Percentiles rank a stretch among this genome's conserved stretches.
phyloP scores from a whole-genome alignment of 768 basidiomycete genomes.

The Cystobasidium ongulense region DNA sequence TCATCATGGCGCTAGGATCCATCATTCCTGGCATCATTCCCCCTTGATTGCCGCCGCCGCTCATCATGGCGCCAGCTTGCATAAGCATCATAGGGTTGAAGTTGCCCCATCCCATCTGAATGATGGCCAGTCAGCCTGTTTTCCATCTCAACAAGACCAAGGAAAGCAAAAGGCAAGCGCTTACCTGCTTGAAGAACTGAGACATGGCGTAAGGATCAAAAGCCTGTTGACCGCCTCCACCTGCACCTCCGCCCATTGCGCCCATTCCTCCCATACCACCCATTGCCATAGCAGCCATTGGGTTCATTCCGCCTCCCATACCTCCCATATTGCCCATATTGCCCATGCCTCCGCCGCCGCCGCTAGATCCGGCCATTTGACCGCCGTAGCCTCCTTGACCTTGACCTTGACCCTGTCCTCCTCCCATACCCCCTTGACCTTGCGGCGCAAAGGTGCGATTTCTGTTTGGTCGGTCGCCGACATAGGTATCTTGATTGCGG shows the following conservation, averaged over 20 bases:
- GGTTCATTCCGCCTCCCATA: constrained; percentile 19
- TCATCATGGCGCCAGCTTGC: constrained; percentile 30
- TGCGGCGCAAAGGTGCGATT: not conserved
- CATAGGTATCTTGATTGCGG: constrained; percentile 46
- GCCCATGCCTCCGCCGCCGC: constrained; percentile 27
- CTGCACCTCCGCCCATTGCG: constrained; percentile 13
- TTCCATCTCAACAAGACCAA: constrained; percentile 39
- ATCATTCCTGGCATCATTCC: constrained; percentile 43
- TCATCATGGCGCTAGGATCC: constrained; percentile 35
- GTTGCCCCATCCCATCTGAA: constrained; percentile 41
- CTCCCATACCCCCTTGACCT: no score
- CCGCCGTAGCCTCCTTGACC: constrained; percentile 35
- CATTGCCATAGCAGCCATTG: constrained; percentile 26
- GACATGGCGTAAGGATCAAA: constrained; percentile 92
- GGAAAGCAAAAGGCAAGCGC: constrained; percentile 45
- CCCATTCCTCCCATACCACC: constrained; percentile 17
- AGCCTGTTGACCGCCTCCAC: constrained; percentile 41
- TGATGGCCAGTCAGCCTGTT: constrained; percentile 38
- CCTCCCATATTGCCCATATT: constrained; percentile 17
- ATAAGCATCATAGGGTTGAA: constrained; percentile 45
- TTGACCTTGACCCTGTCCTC: constrained; percentile 43
- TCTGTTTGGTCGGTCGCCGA: constrained; percentile 48
- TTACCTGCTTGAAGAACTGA: constrained; percentile 86
- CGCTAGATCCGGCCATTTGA: constrained; percentile 24
- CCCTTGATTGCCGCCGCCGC: constrained; percentile 43